A percentile compares a stretch with the other conserved stretches of the same genome.
Conservation (phyloP, 768 basidiomycete species). For the Rubroboletus satanas region DNA sequence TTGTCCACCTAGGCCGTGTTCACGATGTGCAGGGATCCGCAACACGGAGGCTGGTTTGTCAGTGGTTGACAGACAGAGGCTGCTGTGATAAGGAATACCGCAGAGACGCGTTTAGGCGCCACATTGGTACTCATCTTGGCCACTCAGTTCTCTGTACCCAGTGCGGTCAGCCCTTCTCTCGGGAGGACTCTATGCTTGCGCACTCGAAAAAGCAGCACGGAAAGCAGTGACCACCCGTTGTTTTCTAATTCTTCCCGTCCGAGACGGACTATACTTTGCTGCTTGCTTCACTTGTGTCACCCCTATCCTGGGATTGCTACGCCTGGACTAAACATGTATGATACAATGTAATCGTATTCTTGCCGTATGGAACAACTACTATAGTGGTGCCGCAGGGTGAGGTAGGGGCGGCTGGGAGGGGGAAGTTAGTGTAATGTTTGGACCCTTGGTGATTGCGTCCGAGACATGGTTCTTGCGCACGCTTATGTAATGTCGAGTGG, state of each 20-base stretch:
- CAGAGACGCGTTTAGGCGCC: slow-evolving; percentile 2
- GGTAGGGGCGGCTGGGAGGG: too few species aligned
- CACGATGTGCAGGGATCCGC: slow-evolving; percentile 9
- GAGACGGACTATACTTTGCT: not conserved
- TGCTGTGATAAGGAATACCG: not conserved
- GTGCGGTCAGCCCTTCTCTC: slow-evolving; percentile 5
- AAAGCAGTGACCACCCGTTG: not conserved
- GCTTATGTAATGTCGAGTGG: too few species aligned
- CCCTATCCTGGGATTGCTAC: not conserved
- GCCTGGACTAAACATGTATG: too few species aligned
- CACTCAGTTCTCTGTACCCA: not conserved
- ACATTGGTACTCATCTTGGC: slow-evolving; percentile 1
- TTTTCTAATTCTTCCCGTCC: not conserved
- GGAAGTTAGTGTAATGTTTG: too few species aligned
- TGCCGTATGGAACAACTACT: not conserved
- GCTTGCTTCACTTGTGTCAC: not conserved
- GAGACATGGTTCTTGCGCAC: too few species aligned
- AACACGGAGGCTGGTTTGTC: not conserved
- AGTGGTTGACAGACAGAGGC: not conserved
- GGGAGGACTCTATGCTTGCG: not conserved
- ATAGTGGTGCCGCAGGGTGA: not conserved
- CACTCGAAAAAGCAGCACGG: slow-evolving; percentile 4
- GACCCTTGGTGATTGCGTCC: too few species aligned
- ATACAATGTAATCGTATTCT: not conserved
- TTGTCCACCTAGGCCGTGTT: not conserved